Percentiles rank a stretch among this genome's conserved stretches.
phyloP scores from a whole-genome alignment of 2,329 filamentous ascomycete genomes.

The Aspergillus fructus region DNA sequence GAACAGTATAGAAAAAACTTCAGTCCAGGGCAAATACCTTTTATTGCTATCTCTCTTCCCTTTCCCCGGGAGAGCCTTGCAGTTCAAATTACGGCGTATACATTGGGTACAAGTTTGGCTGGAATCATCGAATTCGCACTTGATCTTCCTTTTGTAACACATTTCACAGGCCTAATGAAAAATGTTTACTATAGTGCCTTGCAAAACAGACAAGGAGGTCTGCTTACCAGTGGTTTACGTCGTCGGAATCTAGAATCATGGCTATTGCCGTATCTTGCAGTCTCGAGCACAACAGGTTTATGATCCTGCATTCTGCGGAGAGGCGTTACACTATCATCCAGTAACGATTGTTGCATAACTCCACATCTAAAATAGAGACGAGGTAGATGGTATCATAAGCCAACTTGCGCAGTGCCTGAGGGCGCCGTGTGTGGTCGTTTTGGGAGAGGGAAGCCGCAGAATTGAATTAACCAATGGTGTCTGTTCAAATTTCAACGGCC shows the following conservation, averaged over 20 bases:
- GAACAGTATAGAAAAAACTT: not conserved
- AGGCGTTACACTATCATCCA: slow-evolving; percentile 5
- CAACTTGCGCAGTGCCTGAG: slow-evolving; percentile 5
- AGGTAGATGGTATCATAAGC: slow-evolving; percentile 11
- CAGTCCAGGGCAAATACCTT: slow-evolving; percentile 57
- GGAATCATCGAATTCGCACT: slow-evolving; percentile 88
- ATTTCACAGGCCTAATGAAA: slow-evolving; percentile 74
- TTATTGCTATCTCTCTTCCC: slow-evolving; percentile 91
- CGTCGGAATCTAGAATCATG: slow-evolving; percentile 12
- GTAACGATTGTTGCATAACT: slow-evolving; percentile 19
- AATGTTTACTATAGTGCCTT: slow-evolving; percentile 15
- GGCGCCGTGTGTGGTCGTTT: not conserved
- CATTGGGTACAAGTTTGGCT: slow-evolving; percentile 74
- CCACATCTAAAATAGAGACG: slow-evolving; percentile 3
- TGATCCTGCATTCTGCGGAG: slow-evolving; percentile 10
- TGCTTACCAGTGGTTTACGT: slow-evolving; percentile 25
- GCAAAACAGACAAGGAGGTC: not conserved
- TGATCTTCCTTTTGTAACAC: slow-evolving; percentile 86
- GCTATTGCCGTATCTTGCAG: slow-evolving; percentile 7
- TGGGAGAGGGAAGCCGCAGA: not conserved
- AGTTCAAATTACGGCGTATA: slow-evolving; percentile 91
- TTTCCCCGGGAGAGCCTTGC: slow-evolving; percentile 87
- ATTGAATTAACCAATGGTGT: not conserved
- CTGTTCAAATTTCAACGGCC: not conserved
- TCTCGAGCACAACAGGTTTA: slow-evolving; percentile 3